Evolutionary conservation across 2,329 filamentous ascomycete genomes (phyloP).

Genomic region (Periconia sp.): DNA sequence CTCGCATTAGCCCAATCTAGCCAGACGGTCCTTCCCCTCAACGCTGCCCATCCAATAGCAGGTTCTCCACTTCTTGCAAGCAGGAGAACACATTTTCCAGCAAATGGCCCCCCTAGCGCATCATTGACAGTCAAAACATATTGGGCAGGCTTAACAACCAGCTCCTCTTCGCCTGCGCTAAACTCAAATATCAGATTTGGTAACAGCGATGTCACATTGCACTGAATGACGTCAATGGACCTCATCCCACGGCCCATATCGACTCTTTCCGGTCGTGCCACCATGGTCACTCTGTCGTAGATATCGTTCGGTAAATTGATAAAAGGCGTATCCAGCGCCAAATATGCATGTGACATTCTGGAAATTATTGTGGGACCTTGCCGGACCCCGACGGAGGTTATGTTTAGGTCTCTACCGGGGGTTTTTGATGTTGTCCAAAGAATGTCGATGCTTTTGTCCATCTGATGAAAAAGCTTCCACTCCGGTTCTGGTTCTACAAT

Average conservation of each 20-base stretch:
- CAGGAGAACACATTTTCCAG: conserved; percentile 9
- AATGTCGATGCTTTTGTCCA: conserved; percentile 12
- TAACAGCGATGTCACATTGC: conserved; percentile 2
- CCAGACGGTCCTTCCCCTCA: conserved; percentile 11
- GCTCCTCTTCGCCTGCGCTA: conserved; percentile 6
- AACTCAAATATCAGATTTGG: conserved; percentile 9
- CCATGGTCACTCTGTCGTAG: conserved; percentile 5
- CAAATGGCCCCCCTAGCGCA: conserved; percentile 8
- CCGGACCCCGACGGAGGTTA: conserved; percentile 6
- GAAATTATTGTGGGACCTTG: conserved; percentile 1
- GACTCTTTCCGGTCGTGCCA: conserved; percentile 4
- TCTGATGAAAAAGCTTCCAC: conserved; percentile 14
- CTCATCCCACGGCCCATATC: conserved; percentile 10
- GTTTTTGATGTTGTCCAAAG: conserved; percentile 5
- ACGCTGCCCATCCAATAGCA: conserved; percentile 9
- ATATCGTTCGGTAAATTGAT: conserved; percentile 6
- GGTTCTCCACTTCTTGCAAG: conserved; percentile 4
- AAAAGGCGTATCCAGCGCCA: conserved; percentile 11
- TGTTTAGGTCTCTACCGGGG: conserved; percentile 9
- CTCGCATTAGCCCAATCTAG: conserved; percentile 13
- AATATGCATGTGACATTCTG: conserved; percentile 1
- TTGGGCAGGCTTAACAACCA: conserved; percentile 9
- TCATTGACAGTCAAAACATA: conserved; percentile 9
- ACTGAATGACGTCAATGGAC: conserved; percentile 7
- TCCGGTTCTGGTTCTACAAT: conserved; percentile 11